Conservation (phyloP, 345 rosid species). For the Hibiscus trionum region DNA sequence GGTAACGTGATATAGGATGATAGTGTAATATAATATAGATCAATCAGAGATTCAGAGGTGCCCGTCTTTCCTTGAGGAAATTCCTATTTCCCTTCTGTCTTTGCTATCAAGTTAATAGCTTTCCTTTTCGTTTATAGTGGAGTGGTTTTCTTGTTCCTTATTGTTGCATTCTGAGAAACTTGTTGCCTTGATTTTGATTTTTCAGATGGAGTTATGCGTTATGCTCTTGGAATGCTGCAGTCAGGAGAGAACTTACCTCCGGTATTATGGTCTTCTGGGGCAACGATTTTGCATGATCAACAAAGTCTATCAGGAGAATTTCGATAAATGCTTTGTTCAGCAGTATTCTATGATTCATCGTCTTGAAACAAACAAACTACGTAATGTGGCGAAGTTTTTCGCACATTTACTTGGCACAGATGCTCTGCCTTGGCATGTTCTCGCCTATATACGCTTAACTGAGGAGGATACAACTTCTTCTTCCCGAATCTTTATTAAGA, state of each 20-base stretch:
- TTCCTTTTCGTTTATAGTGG: background rate
- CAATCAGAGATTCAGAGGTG: background rate
- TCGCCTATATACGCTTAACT: conserved; percentile 73
- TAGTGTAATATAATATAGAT: background rate
- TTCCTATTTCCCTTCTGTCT: background rate
- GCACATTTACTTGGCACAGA: conserved; percentile 87
- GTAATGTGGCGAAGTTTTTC: conserved; percentile 90
- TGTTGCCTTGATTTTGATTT: conserved; percentile 12
- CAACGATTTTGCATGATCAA: conserved; percentile 94
- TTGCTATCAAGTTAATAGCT: background rate
- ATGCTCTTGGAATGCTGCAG: conserved; percentile 96
- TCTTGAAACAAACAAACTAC: conserved; percentile 77
- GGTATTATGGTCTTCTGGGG: conserved; percentile 80
- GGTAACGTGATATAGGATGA: conserved; percentile 32
- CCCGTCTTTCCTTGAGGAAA: background rate
- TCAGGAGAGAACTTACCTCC: conserved; percentile 91
- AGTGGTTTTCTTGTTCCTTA: background rate
- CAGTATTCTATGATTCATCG: conserved; percentile 93
- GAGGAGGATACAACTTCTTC: conserved; percentile 96
- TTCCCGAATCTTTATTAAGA: conserved; percentile 87
- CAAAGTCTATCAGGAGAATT: conserved; percentile 81
- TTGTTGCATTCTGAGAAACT: background rate
- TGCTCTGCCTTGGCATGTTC: conserved; percentile 93
- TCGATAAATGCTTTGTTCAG: conserved; percentile 83
- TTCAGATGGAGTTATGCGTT: conserved; percentile 88